Conservation (phyloP, 371 early-diverging fungal genomes). For the Apophysomyces elegans region DNA sequence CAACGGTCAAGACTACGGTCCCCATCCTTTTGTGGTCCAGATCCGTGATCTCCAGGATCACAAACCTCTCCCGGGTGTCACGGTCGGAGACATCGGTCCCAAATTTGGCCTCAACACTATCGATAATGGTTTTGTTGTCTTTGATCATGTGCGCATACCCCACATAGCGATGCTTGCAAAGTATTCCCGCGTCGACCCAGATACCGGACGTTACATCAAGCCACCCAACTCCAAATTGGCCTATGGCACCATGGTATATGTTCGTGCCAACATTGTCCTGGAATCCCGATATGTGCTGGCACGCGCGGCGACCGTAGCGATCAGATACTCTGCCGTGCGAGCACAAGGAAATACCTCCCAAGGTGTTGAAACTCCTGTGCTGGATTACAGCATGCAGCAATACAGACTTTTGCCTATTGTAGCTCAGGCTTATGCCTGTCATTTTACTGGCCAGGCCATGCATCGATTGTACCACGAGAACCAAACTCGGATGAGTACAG, state of each 20-base stretch:
- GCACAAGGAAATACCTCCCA: slow-evolving; percentile 51
- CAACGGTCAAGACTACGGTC: slow-evolving; percentile 79
- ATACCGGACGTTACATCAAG: slow-evolving; percentile 68
- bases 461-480: slow-evolving; percentile 61
- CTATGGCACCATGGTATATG: slow-evolving; percentile 80
- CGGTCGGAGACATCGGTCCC: slow-evolving; percentile 90
- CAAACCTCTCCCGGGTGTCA: slow-evolving; percentile 78
- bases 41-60: slow-evolving; percentile 82
- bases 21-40: slow-evolving; percentile 89
- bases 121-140: slow-evolving; percentile 87
- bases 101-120: slow-evolving; percentile 84
- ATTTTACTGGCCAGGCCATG: slow-evolving; percentile 72
- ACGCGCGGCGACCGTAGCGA: slow-evolving; percentile 51
- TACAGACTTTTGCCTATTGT: slow-evolving; percentile 75
- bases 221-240: slow-evolving; percentile 75
- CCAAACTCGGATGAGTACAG: slow-evolving; percentile 59
- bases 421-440: slow-evolving; percentile 75
- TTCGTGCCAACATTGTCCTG: slow-evolving; percentile 70
- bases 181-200: slow-evolving; percentile 70
- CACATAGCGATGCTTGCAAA: slow-evolving; percentile 80
- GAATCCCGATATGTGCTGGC: slow-evolving; percentile 57
- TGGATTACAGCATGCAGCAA: slow-evolving; percentile 81
- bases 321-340: slow-evolving; percentile 57
- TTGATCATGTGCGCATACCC: slow-evolving; percentile 80
- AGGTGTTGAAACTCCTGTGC: slow-evolving; percentile 68